phyloP scores from a whole-genome alignment of 2,329 filamentous ascomycete genomes.

The Penicillium sp. region DNA sequence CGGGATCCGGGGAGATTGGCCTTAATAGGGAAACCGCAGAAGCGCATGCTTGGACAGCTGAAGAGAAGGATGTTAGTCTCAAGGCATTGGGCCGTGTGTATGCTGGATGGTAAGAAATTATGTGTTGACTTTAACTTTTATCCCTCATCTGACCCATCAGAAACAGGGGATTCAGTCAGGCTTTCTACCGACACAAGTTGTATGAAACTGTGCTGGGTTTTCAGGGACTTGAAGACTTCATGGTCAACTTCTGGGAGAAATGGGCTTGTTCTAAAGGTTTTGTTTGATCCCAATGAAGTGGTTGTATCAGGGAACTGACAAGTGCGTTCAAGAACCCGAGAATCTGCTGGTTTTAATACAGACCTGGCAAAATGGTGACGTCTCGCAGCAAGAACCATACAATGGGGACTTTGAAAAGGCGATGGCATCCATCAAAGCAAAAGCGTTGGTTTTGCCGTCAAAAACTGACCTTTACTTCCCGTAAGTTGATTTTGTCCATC shows the following conservation, averaged over 20 bases:
- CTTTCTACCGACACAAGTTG: slow-evolving; percentile 71
- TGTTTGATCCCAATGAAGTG: neutral
- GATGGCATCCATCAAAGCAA: slow-evolving; percentile 68
- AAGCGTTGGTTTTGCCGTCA: slow-evolving; percentile 65
- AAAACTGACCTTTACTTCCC: slow-evolving; percentile 80
- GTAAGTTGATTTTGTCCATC: slow-evolving; percentile 36
- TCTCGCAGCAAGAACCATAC: slow-evolving; percentile 66
- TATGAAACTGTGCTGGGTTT: slow-evolving; percentile 64
- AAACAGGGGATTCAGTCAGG: slow-evolving; percentile 68
- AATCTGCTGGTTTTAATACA: slow-evolving; percentile 72
- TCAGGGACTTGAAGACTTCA: slow-evolving; percentile 68
- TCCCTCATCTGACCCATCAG: neutral
- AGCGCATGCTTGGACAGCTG: slow-evolving; percentile 50
- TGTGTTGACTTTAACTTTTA: neutral
- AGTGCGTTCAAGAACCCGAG: slow-evolving; percentile 57
- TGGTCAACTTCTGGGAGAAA: slow-evolving; percentile 71
- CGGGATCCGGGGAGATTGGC: slow-evolving; percentile 49
- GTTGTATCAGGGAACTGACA: neutral
- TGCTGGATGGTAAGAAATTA: slow-evolving; percentile 58
- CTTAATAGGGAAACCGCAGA: slow-evolving; percentile 37
- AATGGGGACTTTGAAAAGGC: slow-evolving; percentile 64
- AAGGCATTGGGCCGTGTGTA: slow-evolving; percentile 74
- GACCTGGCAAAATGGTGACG: slow-evolving; percentile 75
- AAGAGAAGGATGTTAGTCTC: slow-evolving; percentile 56
- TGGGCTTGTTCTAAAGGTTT: slow-evolving; percentile 67